Evolutionary conservation across 768 basidiomycete species (phyloP).

Genomic region (Naematelia aurantialba): DNA sequence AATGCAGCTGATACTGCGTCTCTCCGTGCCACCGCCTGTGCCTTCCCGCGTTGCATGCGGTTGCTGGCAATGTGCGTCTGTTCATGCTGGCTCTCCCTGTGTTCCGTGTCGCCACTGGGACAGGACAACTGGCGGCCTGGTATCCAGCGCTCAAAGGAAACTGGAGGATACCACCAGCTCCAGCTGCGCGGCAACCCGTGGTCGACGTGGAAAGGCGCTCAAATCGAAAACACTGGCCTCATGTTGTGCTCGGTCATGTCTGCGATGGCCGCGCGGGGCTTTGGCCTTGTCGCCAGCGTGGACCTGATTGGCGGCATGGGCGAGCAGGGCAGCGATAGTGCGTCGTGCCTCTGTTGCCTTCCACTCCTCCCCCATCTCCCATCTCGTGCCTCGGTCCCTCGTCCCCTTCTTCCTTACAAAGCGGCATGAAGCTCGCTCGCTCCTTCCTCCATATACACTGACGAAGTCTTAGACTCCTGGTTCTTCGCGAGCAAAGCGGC

Average conservation of each 20-base stretch:
- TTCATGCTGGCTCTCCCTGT: too few species aligned
- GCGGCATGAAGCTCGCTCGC: too few species aligned
- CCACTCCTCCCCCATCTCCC: neutral
- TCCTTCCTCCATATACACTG: neutral
- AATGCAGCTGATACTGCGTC: neutral
- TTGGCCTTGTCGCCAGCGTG: conserved; percentile 40
- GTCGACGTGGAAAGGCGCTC: conserved; percentile 29
- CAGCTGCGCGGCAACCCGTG: conserved; percentile 41
- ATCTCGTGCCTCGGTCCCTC: neutral
- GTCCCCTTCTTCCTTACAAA: neutral
- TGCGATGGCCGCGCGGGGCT: conserved; percentile 38
- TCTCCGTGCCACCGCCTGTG: neutral
- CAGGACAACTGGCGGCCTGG: conserved; percentile 28
- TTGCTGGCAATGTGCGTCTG: neutral
- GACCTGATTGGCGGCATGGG: conserved; percentile 35
- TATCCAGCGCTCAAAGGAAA: conserved; percentile 32
- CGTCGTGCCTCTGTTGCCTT: conserved; percentile 12
- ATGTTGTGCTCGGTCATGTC: conserved; percentile 28
- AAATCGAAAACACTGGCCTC: conserved; percentile 25
- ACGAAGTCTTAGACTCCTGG: conserved; percentile 45
- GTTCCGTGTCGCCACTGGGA: too few species aligned
- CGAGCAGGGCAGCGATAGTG: conserved; percentile 27
- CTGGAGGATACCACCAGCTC: conserved; percentile 29
- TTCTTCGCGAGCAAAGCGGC: conserved; percentile 30
- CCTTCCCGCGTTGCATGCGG: neutral